Percentiles rank a stretch among this genome's conserved stretches.
Evolutionary conservation across 805 yeast genomes (phyloP).

Genomic region (Yarrowia bubula): DNA sequence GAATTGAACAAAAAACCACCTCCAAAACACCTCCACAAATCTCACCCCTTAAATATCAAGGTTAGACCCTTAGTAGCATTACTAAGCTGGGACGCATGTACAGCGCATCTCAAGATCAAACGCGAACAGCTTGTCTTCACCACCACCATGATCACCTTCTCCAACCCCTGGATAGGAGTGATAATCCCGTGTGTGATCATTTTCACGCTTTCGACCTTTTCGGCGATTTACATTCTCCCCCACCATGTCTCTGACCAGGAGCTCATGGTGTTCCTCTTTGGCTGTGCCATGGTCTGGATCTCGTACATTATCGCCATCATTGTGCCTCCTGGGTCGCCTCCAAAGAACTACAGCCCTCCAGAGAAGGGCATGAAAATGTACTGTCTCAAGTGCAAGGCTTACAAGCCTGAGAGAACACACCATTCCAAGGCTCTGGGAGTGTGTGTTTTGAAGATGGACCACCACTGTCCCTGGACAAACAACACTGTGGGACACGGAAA

Average conservation of each 20-base stretch:
- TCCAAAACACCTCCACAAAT: too few species aligned
- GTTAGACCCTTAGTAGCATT: slow-evolving; percentile 1
- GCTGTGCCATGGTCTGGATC: slow-evolving; percentile 62
- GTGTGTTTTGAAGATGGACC: slow-evolving; percentile 90
- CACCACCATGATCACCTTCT: slow-evolving; percentile 30
- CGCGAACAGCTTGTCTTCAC: background rate
- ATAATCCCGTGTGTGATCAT: slow-evolving; percentile 66
- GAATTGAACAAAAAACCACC: too few species aligned
- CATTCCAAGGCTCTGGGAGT: slow-evolving; percentile 68
- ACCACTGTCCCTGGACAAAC: slow-evolving; percentile 90
- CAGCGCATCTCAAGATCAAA: slow-evolving; percentile 14
- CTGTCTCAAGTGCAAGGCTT: slow-evolving; percentile 68
- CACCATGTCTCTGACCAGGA: slow-evolving; percentile 43
- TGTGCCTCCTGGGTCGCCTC: slow-evolving; percentile 68
- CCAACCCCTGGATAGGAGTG: slow-evolving; percentile 37
- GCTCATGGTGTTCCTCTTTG: slow-evolving; percentile 50
- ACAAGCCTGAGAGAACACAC: slow-evolving; percentile 81
- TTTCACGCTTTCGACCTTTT: slow-evolving; percentile 27
- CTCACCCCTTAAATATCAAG: background rate
- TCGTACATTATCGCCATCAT: slow-evolving; percentile 69
- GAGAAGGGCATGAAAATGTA: slow-evolving; percentile 59
- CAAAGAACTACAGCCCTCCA: slow-evolving; percentile 46
- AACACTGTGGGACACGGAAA: slow-evolving; percentile 84
- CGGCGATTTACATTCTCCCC: slow-evolving; percentile 39
- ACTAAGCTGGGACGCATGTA: slow-evolving; percentile 12